Percentiles rank a stretch among this genome's conserved stretches.
phyloP scores from a whole-genome alignment of 345 rosid species.

The Salix brachista region DNA sequence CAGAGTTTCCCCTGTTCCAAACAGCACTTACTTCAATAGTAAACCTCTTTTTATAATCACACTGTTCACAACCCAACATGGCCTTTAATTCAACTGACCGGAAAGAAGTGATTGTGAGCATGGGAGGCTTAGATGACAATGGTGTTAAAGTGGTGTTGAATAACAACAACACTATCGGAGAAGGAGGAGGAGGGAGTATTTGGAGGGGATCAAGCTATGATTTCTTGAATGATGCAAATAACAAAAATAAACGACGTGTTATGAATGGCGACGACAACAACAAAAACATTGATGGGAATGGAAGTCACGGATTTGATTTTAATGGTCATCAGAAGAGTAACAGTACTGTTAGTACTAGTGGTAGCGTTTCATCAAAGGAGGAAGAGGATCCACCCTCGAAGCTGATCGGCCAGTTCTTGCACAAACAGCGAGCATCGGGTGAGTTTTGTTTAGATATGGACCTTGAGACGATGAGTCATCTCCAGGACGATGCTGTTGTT shows the following conservation, averaged over 20 bases:
- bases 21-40: neutral
- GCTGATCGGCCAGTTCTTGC: constrained; percentile 66
- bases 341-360: neutral
- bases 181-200: constrained; percentile 23
- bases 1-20: neutral
- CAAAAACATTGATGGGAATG: neutral
- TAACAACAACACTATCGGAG: neutral
- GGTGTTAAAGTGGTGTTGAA: constrained; percentile 15
- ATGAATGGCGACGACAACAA: neutral
- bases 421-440: constrained; percentile 66
- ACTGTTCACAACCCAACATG: constrained; percentile 17
- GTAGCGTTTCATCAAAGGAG: neutral
- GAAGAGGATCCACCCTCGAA: constrained; percentile 64
- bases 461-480: constrained; percentile 59
- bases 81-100: constrained; percentile 34
- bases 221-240: constrained; percentile 33
- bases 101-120: constrained; percentile 36
- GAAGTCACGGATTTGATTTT: constrained; percentile 33
- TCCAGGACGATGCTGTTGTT: constrained; percentile 18
- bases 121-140: constrained; percentile 24
- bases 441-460: constrained; percentile 73
- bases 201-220: constrained; percentile 66
- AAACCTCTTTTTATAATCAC: neutral
- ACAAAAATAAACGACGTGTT: constrained; percentile 11
- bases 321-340: neutral